A percentile compares a stretch with the other conserved stretches of the same genome.
Evolutionary conservation across 768 basidiomycete species (phyloP).

Genomic region (Serendipita sp.): DNA sequence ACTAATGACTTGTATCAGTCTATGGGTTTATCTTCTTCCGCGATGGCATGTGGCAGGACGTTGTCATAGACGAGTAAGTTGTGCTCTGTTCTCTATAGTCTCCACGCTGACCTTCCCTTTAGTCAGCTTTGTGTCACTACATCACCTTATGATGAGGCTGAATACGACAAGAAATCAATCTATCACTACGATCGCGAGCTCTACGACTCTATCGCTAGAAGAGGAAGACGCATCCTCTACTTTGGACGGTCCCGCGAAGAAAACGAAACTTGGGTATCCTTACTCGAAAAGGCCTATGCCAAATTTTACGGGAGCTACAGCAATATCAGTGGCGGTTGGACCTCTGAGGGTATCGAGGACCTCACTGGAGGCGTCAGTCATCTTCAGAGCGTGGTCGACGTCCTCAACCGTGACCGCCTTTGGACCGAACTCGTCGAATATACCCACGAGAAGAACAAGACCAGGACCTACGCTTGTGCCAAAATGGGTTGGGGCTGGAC

Average conservation of each 20-base stretch:
- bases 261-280: conserved; percentile 16
- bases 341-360: conserved; percentile 39
- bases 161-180: conserved; percentile 21
- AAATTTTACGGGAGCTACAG: conserved; percentile 39
- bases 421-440: background rate
- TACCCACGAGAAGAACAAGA: background rate
- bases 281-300: conserved; percentile 43
- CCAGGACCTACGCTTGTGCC: background rate
- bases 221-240: conserved; percentile 30
- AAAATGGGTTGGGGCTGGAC: background rate
- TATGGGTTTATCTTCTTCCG: conserved; percentile 45
- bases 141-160: conserved; percentile 37
- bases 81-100: background rate
- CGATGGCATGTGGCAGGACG: conserved; percentile 33
- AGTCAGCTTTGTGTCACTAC: conserved; percentile 34
- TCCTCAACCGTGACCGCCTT: background rate
- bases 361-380: conserved; percentile 25
- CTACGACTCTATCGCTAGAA: conserved; percentile 30
- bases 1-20: conserved; percentile 14
- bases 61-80: conserved; percentile 42
- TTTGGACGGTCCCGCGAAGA: conserved; percentile 20
- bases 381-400: background rate
- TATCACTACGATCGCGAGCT: conserved; percentile 35
- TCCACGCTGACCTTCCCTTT: background rate
- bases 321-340: conserved; percentile 25